phyloP scores from a whole-genome alignment of 148 eudicot genomes.

The Rhododendron vialii region DNA sequence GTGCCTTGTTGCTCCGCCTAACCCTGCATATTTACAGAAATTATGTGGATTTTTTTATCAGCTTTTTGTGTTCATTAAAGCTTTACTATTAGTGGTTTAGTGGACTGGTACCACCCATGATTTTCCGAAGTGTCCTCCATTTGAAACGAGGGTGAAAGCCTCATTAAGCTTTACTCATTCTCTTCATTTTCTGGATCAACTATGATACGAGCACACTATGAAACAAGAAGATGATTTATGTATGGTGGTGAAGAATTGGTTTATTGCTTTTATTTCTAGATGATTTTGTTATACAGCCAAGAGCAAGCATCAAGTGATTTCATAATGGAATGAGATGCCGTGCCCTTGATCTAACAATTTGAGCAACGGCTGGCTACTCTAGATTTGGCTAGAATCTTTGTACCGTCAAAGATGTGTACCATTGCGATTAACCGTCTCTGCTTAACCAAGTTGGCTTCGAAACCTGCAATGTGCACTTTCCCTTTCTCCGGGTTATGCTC shows the following conservation, averaged over 20 bases:
- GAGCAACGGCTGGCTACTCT: not conserved
- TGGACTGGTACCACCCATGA: not conserved
- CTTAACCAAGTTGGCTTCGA: too few relatives aligned
- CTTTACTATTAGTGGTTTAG: not conserved
- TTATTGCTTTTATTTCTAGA: not conserved
- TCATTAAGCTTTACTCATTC: not conserved
- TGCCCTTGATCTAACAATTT: not conserved
- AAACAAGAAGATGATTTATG: too few relatives aligned
- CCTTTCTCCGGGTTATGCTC: too few relatives aligned
- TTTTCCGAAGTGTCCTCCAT: too few relatives aligned
- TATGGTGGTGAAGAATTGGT: not conserved
- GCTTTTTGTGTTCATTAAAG: not conserved
- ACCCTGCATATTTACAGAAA: too few relatives aligned
- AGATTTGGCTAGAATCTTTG: not conserved
- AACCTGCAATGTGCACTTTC: too few relatives aligned
- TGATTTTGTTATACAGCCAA: not conserved
- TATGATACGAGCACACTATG: not conserved
- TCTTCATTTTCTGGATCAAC: not conserved
- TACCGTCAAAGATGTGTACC: too few relatives aligned
- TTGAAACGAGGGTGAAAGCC: too few relatives aligned
- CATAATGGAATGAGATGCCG: not conserved
- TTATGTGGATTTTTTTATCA: too few relatives aligned
- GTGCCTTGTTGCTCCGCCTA: too few relatives aligned
- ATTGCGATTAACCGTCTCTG: too few relatives aligned
- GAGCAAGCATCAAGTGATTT: not conserved